Conservation (phyloP, 2,329 filamentous ascomycete species). For the Ophiostoma fasciatum region DNA sequence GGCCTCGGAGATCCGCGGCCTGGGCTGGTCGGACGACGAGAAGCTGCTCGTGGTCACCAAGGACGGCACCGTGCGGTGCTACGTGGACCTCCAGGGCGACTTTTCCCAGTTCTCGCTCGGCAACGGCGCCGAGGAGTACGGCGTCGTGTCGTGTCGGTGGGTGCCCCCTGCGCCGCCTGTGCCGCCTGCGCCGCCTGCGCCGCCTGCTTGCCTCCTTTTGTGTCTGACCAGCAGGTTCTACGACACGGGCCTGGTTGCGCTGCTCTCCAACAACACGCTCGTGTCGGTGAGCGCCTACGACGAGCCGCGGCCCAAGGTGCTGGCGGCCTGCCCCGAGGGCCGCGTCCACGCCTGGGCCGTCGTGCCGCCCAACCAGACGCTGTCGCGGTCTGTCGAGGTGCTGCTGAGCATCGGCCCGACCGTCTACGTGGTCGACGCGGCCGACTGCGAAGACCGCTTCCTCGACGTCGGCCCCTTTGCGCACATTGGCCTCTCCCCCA, state of each 20-base stretch:
- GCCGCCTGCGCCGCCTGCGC: too few relatives aligned
- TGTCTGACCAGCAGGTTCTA: constrained; percentile 47
- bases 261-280: constrained; percentile 76
- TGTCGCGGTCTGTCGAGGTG: constrained; percentile 87
- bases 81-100: constrained; percentile 81
- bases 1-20: constrained; percentile 58
- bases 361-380: constrained; percentile 72
- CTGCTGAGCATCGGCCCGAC: constrained; percentile 74
- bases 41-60: constrained; percentile 74
- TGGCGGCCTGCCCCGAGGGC: constrained; percentile 64
- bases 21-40: constrained; percentile 96
- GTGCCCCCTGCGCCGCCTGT: constrained; percentile 4
- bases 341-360: constrained; percentile 79
- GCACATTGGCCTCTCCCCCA: constrained; percentile 81
- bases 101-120: constrained; percentile 91
- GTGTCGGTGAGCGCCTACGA: constrained; percentile 79
- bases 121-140: constrained; percentile 74
- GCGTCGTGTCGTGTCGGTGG: constrained; percentile 66
- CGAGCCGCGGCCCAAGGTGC: constrained; percentile 73
- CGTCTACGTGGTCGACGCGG: constrained; percentile 73
- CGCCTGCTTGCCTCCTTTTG: background rate
- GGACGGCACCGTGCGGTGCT: constrained; percentile 83
- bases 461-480: constrained; percentile 86
- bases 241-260: constrained; percentile 77
- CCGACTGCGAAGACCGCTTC: constrained; percentile 79